A percentile compares a stretch with the other conserved stretches of the same genome.
These are phyloP conservation scores for Eucalyptus cloeziana DNA, from an alignment of 345 rosid species.

Conservation along the genomic window DNA sequence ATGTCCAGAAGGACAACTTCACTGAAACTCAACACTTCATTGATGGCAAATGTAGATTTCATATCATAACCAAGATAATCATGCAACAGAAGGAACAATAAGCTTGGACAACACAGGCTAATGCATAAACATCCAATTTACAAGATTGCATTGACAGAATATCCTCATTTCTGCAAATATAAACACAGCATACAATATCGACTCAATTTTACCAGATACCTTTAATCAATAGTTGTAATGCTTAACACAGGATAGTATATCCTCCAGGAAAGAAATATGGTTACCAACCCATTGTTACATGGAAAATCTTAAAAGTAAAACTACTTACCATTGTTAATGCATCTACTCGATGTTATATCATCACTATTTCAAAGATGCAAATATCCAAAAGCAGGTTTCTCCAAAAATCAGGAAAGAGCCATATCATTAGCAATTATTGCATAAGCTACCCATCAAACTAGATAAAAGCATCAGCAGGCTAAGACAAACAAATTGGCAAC, in stretches of 20 bases:
- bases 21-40: background rate
- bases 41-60: background rate
- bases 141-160: background rate
- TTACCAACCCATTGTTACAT: background rate
- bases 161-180: background rate
- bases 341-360: background rate
- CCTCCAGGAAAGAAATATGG: background rate
- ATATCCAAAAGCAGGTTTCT: background rate
- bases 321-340: background rate
- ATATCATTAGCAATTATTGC: background rate
- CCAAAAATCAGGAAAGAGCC: background rate
- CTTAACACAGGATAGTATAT: background rate
- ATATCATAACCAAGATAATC: background rate
- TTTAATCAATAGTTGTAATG: background rate
- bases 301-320: background rate
- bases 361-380: background rate
- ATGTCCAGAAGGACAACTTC: background rate
- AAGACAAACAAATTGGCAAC: background rate
- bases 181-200: background rate
- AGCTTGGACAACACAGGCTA: conserved; percentile 12
- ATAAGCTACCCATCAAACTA: background rate
- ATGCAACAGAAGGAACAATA: background rate
- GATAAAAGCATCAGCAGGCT: background rate
- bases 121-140: background rate
- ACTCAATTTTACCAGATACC: background rate